A percentile compares a stretch with the other conserved stretches of the same genome.
Conservation (phyloP, 176 grass and related monocot genomes). For the Rhynchospora pubera region DNA sequence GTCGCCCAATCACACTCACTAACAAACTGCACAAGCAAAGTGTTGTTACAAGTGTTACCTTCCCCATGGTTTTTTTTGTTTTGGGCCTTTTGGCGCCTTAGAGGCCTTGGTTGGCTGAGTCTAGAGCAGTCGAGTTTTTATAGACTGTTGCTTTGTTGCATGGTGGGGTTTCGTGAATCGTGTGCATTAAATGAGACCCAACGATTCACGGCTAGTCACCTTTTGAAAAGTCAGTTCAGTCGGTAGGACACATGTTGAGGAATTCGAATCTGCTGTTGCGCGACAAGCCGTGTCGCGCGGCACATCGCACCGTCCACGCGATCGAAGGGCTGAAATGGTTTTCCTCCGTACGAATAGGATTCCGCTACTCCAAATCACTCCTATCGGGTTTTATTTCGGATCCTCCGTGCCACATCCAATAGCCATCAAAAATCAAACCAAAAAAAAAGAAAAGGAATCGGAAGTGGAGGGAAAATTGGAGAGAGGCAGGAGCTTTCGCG, state of each 20-base stretch:
- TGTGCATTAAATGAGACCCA: constrained; percentile 19
- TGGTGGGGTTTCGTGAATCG: background rate
- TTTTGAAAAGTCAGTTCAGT: background rate
- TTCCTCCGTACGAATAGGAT: too few relatives aligned
- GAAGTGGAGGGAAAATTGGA: too few relatives aligned
- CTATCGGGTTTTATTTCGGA: too few relatives aligned
- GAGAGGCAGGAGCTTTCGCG: too few relatives aligned
- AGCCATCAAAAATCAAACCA: too few relatives aligned
- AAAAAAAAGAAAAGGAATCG: too few relatives aligned
- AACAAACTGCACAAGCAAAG: constrained; percentile 45
- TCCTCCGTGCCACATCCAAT: too few relatives aligned
- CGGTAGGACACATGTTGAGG: constrained; percentile 9
- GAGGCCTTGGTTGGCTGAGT: background rate
- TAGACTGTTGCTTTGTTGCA: background rate
- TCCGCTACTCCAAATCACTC: too few relatives aligned
- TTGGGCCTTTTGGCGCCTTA: constrained; percentile 7
- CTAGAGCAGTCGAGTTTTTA: background rate
- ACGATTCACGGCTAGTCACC: constrained; percentile 5
- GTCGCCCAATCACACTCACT: constrained; percentile 37
- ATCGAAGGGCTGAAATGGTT: too few relatives aligned
- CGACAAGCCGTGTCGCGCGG: too few relatives aligned
- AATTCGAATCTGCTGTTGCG: too few relatives aligned
- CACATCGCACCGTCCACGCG: too few relatives aligned
- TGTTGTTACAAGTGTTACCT: constrained; percentile 30
- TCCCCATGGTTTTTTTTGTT: constrained; percentile 18